Conservation (phyloP, 768 basidiomycete genomes). For the Postia placenta region DNA sequence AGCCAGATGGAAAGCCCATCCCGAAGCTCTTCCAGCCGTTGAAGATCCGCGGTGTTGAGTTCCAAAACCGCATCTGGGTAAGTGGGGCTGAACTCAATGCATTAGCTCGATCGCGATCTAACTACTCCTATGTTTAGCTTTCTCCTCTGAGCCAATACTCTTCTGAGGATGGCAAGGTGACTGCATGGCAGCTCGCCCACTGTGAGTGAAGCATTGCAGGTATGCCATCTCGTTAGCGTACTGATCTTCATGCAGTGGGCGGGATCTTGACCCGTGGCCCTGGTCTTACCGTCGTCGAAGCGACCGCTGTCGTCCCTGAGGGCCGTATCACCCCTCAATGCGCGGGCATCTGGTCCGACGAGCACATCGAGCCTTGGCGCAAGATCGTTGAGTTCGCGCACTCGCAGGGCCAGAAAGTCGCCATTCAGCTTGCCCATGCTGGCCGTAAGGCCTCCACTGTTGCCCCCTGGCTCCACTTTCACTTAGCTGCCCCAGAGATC, state of each 20-base stretch:
- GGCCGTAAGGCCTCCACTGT: constrained; percentile 63
- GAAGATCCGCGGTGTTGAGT: constrained; percentile 30
- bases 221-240: not conserved
- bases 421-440: constrained; percentile 69
- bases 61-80: constrained; percentile 25
- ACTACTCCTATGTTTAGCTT: constrained; percentile 24
- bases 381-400: constrained; percentile 63
- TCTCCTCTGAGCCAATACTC: constrained; percentile 58
- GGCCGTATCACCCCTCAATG: constrained; percentile 58
- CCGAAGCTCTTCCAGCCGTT: constrained; percentile 50
- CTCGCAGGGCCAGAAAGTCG: constrained; percentile 60
- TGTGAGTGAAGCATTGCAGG: constrained; percentile 6
- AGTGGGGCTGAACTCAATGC: constrained; percentile 3
- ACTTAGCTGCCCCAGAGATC: constrained; percentile 30
- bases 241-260: constrained; percentile 34
- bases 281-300: constrained; percentile 58
- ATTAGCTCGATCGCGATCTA: not conserved
- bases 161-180: constrained; percentile 42
- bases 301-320: constrained; percentile 50
- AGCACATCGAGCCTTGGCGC: constrained; percentile 39
- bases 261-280: constrained; percentile 46
- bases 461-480: constrained; percentile 53
- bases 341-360: constrained; percentile 54
- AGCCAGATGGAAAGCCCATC: constrained; percentile 31
- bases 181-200: constrained; percentile 53